Percentiles rank a stretch among this genome's conserved stretches.
Conservation (phyloP, 2,329 filamentous ascomycete species). For the Nannizzia gypsea region DNA sequence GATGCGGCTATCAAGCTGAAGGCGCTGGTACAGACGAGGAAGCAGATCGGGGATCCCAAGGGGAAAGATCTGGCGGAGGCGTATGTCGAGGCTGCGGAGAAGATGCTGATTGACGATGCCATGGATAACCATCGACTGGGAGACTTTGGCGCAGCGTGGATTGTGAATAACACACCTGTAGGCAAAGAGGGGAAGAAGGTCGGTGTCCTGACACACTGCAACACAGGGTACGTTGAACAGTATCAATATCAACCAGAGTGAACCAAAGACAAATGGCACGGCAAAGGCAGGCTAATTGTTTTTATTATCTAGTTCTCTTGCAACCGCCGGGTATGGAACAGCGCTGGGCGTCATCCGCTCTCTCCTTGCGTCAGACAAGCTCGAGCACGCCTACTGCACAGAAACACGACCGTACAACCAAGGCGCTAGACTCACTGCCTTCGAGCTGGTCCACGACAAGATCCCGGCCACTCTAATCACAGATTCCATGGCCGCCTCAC, state of each 20-base stretch:
- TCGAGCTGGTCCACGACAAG: conserved; percentile 85
- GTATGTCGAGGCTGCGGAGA: conserved; percentile 70
- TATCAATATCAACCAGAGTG: not conserved
- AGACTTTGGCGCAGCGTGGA: conserved; percentile 70
- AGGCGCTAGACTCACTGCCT: conserved; percentile 85
- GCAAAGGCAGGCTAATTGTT: not conserved
- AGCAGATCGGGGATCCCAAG: conserved; percentile 24
- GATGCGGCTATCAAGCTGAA: conserved; percentile 80
- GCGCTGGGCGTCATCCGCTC: conserved; percentile 88
- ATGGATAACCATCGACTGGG: conserved; percentile 81
- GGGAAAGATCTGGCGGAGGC: conserved; percentile 47
- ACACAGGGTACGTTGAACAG: conserved; percentile 58
- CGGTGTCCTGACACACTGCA: conserved; percentile 93
- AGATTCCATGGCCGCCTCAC: conserved; percentile 88
- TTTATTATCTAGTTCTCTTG: conserved; percentile 56
- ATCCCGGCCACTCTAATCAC: conserved; percentile 89
- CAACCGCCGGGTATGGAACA: conserved; percentile 95
- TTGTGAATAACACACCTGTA: conserved; percentile 47
- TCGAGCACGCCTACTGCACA: conserved; percentile 85
- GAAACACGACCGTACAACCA: conserved; percentile 98
- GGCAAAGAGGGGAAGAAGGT: conserved; percentile 45
- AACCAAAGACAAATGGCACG: not conserved
- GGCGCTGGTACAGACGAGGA: conserved; percentile 43
- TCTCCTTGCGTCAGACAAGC: conserved; percentile 51
- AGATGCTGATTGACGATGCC: conserved; percentile 77